phyloP scores from a whole-genome alignment of 202 grass and related monocot species.

The Alloteropsis angusta region DNA sequence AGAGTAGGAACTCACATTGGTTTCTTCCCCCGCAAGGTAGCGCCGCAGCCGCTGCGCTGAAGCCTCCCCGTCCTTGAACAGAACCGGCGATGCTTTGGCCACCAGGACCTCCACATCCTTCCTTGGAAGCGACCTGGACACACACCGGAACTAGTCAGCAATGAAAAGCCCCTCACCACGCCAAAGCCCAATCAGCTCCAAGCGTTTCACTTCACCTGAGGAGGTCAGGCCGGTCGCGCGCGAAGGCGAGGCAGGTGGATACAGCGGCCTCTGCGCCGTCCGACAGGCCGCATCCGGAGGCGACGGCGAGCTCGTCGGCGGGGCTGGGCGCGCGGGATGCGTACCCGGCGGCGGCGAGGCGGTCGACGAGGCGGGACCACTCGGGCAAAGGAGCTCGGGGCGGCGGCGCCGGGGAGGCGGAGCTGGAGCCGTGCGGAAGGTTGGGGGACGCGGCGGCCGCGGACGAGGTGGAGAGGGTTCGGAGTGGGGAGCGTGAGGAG shows the following conservation, averaged over 20 bases:
- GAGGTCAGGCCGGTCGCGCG: conserved; percentile 55
- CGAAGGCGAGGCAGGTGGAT: conserved; percentile 51
- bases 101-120: conserved; percentile 66
- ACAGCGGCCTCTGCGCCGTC: conserved; percentile 39
- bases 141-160: not conserved
- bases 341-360: conserved; percentile 45
- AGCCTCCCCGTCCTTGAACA: conserved; percentile 68
- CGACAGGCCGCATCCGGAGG: conserved; percentile 17
- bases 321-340: not conserved
- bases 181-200: not conserved
- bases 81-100: conserved; percentile 37
- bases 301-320: conserved; percentile 3
- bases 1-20: conserved; percentile 38
- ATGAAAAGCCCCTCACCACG: not conserved
- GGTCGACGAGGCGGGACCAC: conserved; percentile 60
- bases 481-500: not conserved
- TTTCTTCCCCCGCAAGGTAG: conserved; percentile 40
- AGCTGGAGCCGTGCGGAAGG: conserved; percentile 12
- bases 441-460: not conserved
- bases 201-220: conserved; percentile 50
- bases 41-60: conserved; percentile 44
- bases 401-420: not conserved
- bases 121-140: conserved; percentile 50
- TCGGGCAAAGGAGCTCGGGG: conserved; percentile 27
- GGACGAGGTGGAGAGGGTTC: conserved; percentile 9